Conservation (phyloP, 345 rosid species). For the Hypericum androsaemum region DNA sequence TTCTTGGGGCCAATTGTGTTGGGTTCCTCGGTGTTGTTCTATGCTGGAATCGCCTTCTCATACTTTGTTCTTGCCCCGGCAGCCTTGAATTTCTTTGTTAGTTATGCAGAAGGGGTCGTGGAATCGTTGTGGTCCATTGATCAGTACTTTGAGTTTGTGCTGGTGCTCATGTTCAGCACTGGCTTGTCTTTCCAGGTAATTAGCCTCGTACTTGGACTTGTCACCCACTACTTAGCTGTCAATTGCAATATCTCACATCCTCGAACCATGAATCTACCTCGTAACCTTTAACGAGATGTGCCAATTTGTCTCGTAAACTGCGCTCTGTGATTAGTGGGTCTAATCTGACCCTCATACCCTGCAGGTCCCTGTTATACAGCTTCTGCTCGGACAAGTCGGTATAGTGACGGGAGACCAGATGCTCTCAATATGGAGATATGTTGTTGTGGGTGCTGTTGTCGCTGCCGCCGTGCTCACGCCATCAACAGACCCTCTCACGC, state of each 20-base stretch:
- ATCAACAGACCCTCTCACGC: constrained; percentile 96
- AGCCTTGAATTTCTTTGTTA: constrained; percentile 90
- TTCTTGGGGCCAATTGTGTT: constrained; percentile 88
- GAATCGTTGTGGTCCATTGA: constrained; percentile 98
- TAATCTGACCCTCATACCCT: too few species aligned
- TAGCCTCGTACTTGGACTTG: constrained; percentile 5
- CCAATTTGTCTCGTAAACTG: too few species aligned
- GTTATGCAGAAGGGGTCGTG: constrained; percentile 90
- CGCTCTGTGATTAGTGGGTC: too few species aligned
- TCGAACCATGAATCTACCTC: too few species aligned
- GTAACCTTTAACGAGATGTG: too few species aligned
- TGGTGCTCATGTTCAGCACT: constrained; percentile 98
- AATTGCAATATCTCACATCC: background rate
- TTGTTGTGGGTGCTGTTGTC: constrained; percentile 85
- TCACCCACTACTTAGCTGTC: background rate
- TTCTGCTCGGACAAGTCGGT: constrained; percentile 87
- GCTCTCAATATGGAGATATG: constrained; percentile 96
- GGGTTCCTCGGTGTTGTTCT: constrained; percentile 86
- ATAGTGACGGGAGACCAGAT: constrained; percentile 82
- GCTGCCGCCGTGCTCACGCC: constrained; percentile 95
- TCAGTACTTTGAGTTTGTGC: constrained; percentile 93
- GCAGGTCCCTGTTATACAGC: constrained; percentile 95
- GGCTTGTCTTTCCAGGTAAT: constrained; percentile 93
- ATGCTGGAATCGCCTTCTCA: constrained; percentile 77
- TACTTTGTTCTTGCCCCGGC: constrained; percentile 85